Evolutionary conservation across 768 basidiomycete species (phyloP), one percentile per base, ranked within the genome.

Genomic region (Boletus eberwhitei): DNA sequence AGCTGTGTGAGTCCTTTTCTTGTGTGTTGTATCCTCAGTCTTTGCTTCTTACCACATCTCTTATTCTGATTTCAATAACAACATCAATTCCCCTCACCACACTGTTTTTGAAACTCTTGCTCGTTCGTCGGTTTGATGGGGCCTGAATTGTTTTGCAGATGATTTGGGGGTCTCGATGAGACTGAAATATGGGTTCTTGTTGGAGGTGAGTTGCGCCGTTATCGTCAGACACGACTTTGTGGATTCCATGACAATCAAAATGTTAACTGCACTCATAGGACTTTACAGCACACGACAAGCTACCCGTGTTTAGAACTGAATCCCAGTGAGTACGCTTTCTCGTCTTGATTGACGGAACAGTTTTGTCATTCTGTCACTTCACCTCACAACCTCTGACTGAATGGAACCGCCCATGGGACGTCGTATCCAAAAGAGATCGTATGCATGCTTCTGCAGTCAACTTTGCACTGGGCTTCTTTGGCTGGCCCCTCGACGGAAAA

Each of bases 261-360:
- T 1, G 17, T 44, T 74, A 71, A 58, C 64, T 62, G 2, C 50
- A 58, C 46, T 53, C 76, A 7, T 59, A 81, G 80, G 84, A 80
- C 68, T 90, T 85, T 64, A 84, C 79, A 14, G 73, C 79, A 37
- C 64, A 75, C 12, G 77, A 83, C 50, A 81, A 79, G 14, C 70
- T 90, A 16, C 90, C 90, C 4, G 88, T 91, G 2, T 91, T 92
- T 70, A 77, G 90, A 35, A 91, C 87, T 0, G 87, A 88, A 67
- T 86, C 84, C 5, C 86, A 90, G 83, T 85, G 62, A 52, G 80
- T 67, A 2, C 9, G 11, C 13, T 35, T 31, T 32, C 41, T 43
- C 8, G 3, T 43, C 8, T 35, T 54, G 48, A 11, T 49, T 5
- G 14, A 32, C 9, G 37, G 21, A 22, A 34, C 9, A 12, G 11